Conservation (phyloP, 441 rosid genomes). For the Raphanus hybrid region DNA sequence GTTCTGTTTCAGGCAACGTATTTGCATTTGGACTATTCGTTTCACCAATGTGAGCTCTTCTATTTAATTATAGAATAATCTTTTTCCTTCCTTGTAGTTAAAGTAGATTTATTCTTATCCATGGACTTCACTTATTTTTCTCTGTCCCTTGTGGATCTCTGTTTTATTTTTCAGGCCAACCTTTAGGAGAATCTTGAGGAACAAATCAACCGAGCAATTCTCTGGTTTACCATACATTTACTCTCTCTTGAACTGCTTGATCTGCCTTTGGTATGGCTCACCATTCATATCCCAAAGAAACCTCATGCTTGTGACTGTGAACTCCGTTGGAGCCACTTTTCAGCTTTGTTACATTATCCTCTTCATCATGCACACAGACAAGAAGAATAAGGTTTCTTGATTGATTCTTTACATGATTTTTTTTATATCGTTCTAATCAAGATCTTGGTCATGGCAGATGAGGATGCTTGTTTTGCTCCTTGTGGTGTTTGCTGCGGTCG, state of each 20-base stretch:
- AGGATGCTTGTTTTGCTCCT: constrained; percentile 57
- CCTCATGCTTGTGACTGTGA: constrained; percentile 62
- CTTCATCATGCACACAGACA: constrained; percentile 39
- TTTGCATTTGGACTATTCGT: constrained; percentile 72
- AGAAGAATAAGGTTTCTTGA: too few species aligned
- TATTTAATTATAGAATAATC: neutral
- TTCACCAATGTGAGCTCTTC: constrained; percentile 67
- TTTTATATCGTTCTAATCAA: neutral
- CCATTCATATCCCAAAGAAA: constrained; percentile 61
- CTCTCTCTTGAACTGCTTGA: constrained; percentile 72
- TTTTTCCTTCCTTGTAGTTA: neutral
- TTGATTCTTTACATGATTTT: too few species aligned
- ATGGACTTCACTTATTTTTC: neutral
- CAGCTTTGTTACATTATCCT: constrained; percentile 60
- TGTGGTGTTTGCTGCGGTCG: constrained; percentile 51
- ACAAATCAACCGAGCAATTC: constrained; percentile 66
- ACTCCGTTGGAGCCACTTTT: constrained; percentile 64
- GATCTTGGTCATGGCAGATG: constrained; percentile 47
- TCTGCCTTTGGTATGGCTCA: constrained; percentile 72
- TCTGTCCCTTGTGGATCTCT: constrained; percentile 20
- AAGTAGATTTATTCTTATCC: neutral
- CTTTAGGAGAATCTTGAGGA: constrained; percentile 73
- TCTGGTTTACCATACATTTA: constrained; percentile 78
- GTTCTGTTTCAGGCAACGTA: constrained; percentile 59
- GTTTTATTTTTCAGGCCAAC: constrained; percentile 59